phyloP scores from a whole-genome alignment of 192 early-diverging fungal species.

The Linnemannia hyalina region DNA sequence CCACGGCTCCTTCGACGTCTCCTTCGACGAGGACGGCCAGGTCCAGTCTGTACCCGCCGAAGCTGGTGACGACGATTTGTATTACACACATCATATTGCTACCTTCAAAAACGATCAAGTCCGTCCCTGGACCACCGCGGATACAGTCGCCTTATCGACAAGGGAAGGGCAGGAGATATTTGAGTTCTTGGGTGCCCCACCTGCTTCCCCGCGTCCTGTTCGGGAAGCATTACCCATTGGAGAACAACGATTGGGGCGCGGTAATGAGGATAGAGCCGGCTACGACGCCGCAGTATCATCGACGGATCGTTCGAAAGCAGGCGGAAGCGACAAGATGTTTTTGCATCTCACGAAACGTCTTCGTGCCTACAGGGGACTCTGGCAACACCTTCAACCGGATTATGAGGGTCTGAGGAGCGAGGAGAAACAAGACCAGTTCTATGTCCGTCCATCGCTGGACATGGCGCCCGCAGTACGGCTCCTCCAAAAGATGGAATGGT shows the following conservation, averaged over 20 bases:
- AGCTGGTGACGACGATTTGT: slow-evolving; percentile 20
- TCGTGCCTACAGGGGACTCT: slow-evolving; percentile 22
- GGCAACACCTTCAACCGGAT: slow-evolving; percentile 12
- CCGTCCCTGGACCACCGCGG: slow-evolving; percentile 21
- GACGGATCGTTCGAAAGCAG: neutral
- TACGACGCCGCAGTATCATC: neutral
- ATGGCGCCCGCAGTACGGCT: slow-evolving; percentile 25
- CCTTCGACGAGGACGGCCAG: slow-evolving; percentile 28
- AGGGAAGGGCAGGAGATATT: slow-evolving; percentile 10
- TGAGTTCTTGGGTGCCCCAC: slow-evolving; percentile 9
- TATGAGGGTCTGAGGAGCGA: slow-evolving; percentile 12
- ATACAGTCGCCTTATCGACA: slow-evolving; percentile 21
- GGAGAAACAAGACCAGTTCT: slow-evolving; percentile 15
- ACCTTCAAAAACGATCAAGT: slow-evolving; percentile 10
- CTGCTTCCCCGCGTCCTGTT: neutral
- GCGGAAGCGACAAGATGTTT: slow-evolving; percentile 18
- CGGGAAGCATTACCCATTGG: neutral
- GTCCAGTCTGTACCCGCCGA: slow-evolving; percentile 26
- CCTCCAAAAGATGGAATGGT: slow-evolving; percentile 33
- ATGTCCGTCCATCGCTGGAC: slow-evolving; percentile 2
- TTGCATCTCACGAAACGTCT: slow-evolving; percentile 22
- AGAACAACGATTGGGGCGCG: neutral
- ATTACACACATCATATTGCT: slow-evolving; percentile 40
- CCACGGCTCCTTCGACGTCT: slow-evolving; percentile 31
- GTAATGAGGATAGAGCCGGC: neutral